Conservation (phyloP, 163 green algal species). For the Volvox carteri region DNA sequence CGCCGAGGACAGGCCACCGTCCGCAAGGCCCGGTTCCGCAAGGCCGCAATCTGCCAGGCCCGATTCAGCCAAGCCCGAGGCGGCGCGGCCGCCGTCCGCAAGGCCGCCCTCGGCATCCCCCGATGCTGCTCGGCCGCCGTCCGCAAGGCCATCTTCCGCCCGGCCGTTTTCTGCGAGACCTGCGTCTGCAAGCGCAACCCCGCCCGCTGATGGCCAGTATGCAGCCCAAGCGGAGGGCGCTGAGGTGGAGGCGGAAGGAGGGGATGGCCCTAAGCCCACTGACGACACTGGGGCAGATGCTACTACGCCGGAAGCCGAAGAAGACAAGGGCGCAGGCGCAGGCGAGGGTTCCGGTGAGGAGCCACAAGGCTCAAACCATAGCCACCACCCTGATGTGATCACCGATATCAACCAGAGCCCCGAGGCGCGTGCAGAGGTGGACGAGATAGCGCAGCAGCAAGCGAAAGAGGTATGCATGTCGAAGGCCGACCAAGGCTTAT, state of each 20-base stretch:
- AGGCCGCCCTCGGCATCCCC: slow-evolving; percentile 19
- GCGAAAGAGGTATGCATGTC: slow-evolving; percentile 36
- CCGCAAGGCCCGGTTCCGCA: neutral
- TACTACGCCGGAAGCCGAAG: neutral
- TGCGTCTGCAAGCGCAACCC: neutral
- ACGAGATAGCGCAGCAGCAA: slow-evolving; percentile 53
- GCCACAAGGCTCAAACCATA: neutral
- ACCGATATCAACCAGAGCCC: slow-evolving; percentile 36
- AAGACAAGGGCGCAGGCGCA: neutral
- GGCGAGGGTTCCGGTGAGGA: neutral
- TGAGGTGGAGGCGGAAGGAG: neutral
- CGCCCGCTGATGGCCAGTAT: no score
- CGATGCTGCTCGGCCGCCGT: neutral
- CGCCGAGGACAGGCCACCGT: neutral
- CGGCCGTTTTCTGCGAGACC: neutral
- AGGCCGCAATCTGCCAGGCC: neutral
- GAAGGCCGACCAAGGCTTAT: no score
- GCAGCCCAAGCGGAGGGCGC: neutral
- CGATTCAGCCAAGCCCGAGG: neutral
- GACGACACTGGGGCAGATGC: neutral
- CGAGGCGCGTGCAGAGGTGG: slow-evolving; percentile 50
- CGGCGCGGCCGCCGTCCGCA: neutral
- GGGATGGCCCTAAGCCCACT: neutral
- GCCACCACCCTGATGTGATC: slow-evolving; percentile 48
- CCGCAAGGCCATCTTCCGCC: neutral